Evolutionary conservation across 805 yeast species (phyloP).

Genomic region (Hanseniaspora valbyensis): DNA sequence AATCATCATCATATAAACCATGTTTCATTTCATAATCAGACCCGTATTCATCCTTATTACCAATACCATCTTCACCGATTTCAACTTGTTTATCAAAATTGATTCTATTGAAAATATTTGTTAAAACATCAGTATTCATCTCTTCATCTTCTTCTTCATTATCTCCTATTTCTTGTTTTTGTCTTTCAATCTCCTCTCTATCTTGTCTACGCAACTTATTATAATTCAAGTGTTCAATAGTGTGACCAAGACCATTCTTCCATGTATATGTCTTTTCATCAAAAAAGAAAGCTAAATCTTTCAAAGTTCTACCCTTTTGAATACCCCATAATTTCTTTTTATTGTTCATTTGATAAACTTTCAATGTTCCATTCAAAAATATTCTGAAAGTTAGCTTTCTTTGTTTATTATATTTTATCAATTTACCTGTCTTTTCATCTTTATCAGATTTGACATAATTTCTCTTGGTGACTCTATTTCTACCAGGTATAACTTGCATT

Average conservation of each 20-base stretch:
- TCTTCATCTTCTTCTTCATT: constrained; percentile 13
- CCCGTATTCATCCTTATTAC: constrained; percentile 31
- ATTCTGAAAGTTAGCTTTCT: constrained; percentile 53
- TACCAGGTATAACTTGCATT: constrained; percentile 41
- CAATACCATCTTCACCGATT: constrained; percentile 29
- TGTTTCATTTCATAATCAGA: constrained; percentile 38
- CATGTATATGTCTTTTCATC: constrained; percentile 46
- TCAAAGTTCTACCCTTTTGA: constrained; percentile 51
- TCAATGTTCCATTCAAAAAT: constrained; percentile 40
- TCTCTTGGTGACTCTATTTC: constrained; percentile 49
- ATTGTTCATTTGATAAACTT: constrained; percentile 41
- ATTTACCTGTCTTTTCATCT: constrained; percentile 28
- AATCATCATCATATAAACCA: constrained; percentile 21
- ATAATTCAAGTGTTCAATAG: constrained; percentile 49
- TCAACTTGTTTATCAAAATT: constrained; percentile 45
- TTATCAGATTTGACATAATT: constrained; percentile 24
- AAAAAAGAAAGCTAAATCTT: constrained; percentile 55
- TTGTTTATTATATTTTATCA: constrained; percentile 18
- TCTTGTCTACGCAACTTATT: constrained; percentile 19
- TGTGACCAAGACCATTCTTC: constrained; percentile 70
- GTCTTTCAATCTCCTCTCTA: neutral
- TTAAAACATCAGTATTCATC: constrained; percentile 38
- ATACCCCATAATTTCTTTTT: constrained; percentile 88
- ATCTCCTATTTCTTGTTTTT: constrained; percentile 10
- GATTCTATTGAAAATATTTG: constrained; percentile 36